Percentiles rank a stretch among this genome's conserved stretches.
Evolutionary conservation across 257 asterid species (phyloP).

Genomic region (Nyctanthes arbortristis): DNA sequence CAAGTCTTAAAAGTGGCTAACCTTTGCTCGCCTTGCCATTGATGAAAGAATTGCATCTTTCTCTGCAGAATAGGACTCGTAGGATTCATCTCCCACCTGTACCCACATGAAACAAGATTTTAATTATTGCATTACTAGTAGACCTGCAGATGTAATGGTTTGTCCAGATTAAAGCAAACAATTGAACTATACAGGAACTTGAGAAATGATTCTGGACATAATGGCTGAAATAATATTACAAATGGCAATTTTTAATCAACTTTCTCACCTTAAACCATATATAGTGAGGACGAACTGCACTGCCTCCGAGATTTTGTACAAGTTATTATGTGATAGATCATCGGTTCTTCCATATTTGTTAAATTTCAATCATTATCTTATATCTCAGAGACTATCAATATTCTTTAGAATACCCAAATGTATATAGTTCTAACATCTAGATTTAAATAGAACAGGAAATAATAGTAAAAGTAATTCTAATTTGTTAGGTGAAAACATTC

Average conservation of each 20-base stretch:
- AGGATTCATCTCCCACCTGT: slow-evolving; percentile 96
- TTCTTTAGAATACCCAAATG: background rate
- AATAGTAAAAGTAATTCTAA: background rate
- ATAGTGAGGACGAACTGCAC: too few species aligned
- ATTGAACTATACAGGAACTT: background rate
- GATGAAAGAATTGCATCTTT: slow-evolving; percentile 84
- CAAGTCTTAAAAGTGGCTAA: slow-evolving; percentile 35
- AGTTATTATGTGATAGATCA: too few species aligned
- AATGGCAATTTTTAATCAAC: background rate
- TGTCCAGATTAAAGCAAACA: background rate
- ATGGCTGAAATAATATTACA: background rate
- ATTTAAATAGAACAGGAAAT: background rate
- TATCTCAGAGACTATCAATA: too few species aligned
- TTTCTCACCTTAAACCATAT: too few species aligned
- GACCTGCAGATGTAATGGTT: background rate
- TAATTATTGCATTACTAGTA: background rate
- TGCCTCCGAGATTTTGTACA: too few species aligned
- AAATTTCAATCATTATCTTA: too few species aligned
- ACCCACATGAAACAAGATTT: slow-evolving; percentile 2
- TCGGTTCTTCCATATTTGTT: too few species aligned
- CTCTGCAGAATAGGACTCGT: slow-evolving; percentile 74
- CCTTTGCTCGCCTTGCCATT: slow-evolving; percentile 90
- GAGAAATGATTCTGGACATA: background rate
- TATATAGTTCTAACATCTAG: background rate
- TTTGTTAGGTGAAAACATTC: background rate